Base-by-base conservation (phyloP, 352 stramenopile species). In the Phytophthora citricola region DNA sequence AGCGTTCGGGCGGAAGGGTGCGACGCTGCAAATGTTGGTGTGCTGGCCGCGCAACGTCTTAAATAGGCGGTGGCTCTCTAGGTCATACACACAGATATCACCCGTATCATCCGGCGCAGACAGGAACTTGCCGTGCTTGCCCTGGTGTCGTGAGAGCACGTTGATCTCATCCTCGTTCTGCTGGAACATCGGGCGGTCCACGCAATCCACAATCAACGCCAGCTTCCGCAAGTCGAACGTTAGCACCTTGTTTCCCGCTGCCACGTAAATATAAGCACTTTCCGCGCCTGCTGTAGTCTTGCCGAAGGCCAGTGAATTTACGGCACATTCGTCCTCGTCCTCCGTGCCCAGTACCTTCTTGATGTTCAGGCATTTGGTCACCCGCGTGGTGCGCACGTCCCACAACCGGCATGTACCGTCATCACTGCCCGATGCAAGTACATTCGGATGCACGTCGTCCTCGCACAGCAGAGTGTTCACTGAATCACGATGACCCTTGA, bases 111-210 rank as follows among this genome's bases (percentile, higher is more conserved):
- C 83, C 3, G 85, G 79, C 10, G 72, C 78, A 5, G 81, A 85
- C 40, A 93, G 59, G 46, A 78, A 93, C 51, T 81, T 84, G 58
- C 69, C 71, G 1, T 69, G 48, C 45, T 87, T 90, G 48, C 57
- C 63, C 0, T 70, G 64, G 36, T 92, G 85, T 31, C 85, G 62
- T 5, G 66, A 59, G 9, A 93, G 63, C 27, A 76, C 45, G 50
- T 93, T 93, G 63, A 93, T 87, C 67, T 92, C 85, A 49, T 92
- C 83, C 40, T 82, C 65, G 45, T 78, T 87, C 22, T 81, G 70
- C 54, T 89, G 76, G 36, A 92, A 81, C n/a, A 87, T 41, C 54
- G 87, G 76, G 26, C 78, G 65, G 60, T 81, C 69, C n/a, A 73
- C 69, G 59, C 70, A 81, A 57, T 84, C 58, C 8, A 93, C 65